These are phyloP conservation scores for Penicillium tannophilum DNA, from an alignment of 495 filamentous ascomycete species.

Conservation along the genomic window DNA sequence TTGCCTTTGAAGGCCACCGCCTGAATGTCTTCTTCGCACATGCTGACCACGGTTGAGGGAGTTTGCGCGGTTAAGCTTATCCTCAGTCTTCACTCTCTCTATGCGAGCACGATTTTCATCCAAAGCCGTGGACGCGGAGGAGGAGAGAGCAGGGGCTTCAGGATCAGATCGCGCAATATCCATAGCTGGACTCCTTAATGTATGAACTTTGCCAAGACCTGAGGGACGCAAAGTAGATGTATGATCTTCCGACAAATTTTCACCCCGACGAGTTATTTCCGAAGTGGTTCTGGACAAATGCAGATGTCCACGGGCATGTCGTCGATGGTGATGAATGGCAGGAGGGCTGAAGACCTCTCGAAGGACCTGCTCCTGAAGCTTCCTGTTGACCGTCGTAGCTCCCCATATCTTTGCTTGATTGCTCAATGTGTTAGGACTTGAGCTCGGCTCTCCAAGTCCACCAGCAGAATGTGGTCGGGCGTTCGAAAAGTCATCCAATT, in stretches of 20 bases:
- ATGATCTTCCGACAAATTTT: conserved; percentile 38
- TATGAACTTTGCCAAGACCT: conserved; percentile 14
- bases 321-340: conserved; percentile 67
- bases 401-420: conserved; percentile 76
- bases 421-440: conserved; percentile 30
- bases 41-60: conserved; percentile 35
- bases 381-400: conserved; percentile 89
- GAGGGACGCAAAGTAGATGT: conserved; percentile 29
- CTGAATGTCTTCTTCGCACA: conserved; percentile 71
- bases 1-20: conserved; percentile 72
- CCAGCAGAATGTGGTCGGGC: conserved; percentile 22
- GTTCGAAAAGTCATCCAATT: conserved; percentile 28
- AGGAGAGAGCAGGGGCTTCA: conserved; percentile 41
- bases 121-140: conserved; percentile 46
- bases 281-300: conserved; percentile 49
- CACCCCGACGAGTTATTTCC: conserved; percentile 32
- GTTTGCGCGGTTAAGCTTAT: conserved; percentile 32
- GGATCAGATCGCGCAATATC: conserved; percentile 29
- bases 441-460: conserved; percentile 17
- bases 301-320: conserved; percentile 64
- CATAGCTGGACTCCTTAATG: conserved; percentile 30
- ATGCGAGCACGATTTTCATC: conserved; percentile 38
- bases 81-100: conserved; percentile 36
- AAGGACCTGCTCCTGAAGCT: conserved; percentile 87
- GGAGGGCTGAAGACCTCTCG: conserved; percentile 91